Evolutionary conservation across 495 filamentous ascomycete species (phyloP).

Genomic region (Neurospora sp.): DNA sequence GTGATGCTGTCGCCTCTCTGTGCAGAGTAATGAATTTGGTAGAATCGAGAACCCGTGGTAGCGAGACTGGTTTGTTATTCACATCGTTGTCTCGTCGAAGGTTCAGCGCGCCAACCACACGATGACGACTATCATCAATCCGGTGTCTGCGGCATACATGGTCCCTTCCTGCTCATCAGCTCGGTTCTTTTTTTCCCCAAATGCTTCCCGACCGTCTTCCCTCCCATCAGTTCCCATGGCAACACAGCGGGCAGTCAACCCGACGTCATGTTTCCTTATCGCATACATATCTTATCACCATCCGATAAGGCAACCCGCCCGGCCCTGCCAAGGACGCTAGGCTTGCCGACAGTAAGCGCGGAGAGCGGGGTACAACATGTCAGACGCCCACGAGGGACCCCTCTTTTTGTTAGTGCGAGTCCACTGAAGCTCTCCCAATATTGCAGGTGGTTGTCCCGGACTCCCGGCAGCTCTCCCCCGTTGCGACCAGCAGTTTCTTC

Average conservation of each 20-base stretch:
- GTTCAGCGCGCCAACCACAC: not conserved
- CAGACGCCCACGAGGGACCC: not conserved
- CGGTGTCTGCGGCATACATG: not conserved
- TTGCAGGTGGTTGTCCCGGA: not conserved
- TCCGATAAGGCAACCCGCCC: not conserved
- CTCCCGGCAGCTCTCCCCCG: not conserved
- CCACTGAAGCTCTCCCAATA: not conserved
- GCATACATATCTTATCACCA: not conserved
- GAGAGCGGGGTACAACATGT: not conserved
- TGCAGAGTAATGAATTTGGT: not conserved
- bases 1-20: not conserved
- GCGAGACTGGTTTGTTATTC: not conserved
- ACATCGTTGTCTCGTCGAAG: not conserved
- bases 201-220: too few relatives aligned
- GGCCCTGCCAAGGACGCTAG: not conserved
- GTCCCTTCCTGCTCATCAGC: not conserved
- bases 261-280: not conserved
- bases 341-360: not conserved
- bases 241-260: not conserved
- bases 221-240: not conserved
- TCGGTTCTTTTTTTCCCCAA: too few relatives aligned
- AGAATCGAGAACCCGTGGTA: not conserved
- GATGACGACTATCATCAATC: not conserved
- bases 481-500: not conserved
- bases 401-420: not conserved